Conservation (phyloP, 805 yeast species). For the Brettanomyces bruxellensis region DNA sequence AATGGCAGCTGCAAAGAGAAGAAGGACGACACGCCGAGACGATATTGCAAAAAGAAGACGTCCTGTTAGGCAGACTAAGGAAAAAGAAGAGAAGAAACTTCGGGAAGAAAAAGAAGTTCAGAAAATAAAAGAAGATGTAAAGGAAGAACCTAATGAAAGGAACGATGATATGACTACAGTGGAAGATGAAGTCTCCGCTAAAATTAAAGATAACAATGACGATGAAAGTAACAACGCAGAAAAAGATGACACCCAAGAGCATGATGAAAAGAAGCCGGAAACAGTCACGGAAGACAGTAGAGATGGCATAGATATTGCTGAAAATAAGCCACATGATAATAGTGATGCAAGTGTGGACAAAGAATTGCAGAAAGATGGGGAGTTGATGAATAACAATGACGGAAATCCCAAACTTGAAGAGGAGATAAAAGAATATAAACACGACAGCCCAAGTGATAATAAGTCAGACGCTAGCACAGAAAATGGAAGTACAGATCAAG, state of each 20-base stretch:
- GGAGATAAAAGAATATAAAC: slow-evolving; percentile 4
- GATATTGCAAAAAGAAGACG: not conserved
- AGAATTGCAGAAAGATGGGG: not conserved
- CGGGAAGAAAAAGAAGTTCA: slow-evolving; percentile 12
- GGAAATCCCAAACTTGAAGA: slow-evolving; percentile 22
- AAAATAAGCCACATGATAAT: slow-evolving; percentile 9
- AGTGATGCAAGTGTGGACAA: slow-evolving; percentile 1
- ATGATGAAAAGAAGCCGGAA: slow-evolving; percentile 13
- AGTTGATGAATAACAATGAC: slow-evolving; percentile 15
- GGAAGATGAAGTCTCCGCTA: not conserved
- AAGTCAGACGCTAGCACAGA: slow-evolving; percentile 9
- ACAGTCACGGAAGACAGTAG: slow-evolving; percentile 6
- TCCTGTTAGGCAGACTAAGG: not conserved
- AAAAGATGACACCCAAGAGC: slow-evolving; percentile 26
- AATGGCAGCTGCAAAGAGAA: not conserved
- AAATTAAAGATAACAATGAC: not conserved
- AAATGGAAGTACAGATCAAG: not conserved
- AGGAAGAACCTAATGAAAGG: slow-evolving; percentile 5
- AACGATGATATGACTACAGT: slow-evolving; percentile 19
- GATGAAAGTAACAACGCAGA: slow-evolving; percentile 13
- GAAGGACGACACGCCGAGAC: not conserved
- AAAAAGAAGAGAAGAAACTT: not conserved
- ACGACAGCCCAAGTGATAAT: slow-evolving; percentile 12
- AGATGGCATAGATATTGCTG: slow-evolving; percentile 7
- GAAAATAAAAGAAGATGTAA: slow-evolving; percentile 6